phyloP scores from a whole-genome alignment of 2,329 filamentous ascomycete species.

The Epichloe hybrida region DNA sequence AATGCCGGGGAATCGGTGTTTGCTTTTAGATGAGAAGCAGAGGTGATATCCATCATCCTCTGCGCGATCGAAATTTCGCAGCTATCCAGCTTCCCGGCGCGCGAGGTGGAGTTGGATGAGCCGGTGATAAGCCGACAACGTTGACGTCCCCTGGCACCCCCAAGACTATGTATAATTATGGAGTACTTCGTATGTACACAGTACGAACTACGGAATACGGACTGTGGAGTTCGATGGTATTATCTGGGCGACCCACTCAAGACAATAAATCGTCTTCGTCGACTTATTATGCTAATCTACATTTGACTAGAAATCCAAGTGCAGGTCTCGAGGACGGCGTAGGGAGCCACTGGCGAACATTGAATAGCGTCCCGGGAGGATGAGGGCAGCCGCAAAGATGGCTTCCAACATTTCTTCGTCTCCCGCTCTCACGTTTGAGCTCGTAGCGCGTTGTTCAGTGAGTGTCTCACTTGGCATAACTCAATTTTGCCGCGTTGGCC shows the following conservation, averaged over 20 bases:
- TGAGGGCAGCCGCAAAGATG: conserved; percentile 29
- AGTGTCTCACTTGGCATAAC: conserved; percentile 17
- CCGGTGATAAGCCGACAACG: conserved; percentile 16
- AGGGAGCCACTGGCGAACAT: background rate
- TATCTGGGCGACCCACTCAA: background rate
- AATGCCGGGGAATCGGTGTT: conserved; percentile 12
- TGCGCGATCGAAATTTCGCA: conserved; percentile 17
- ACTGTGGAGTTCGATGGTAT: too few relatives aligned
- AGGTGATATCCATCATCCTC: background rate
- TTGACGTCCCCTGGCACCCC: background rate
- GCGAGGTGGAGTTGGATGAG: conserved; percentile 8
- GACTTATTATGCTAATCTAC: conserved; percentile 1
- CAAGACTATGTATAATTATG: too few relatives aligned
- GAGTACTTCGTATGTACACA: too few relatives aligned
- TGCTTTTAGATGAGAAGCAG: conserved; percentile 2
- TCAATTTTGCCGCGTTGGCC: background rate
- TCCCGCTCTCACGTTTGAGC: conserved; percentile 63
- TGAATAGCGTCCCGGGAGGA: conserved; percentile 4
- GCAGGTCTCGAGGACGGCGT: background rate
- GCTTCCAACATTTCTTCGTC: conserved; percentile 38
- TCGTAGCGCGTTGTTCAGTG: conserved; percentile 70
- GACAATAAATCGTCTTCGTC: background rate
- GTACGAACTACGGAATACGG: too few relatives aligned
- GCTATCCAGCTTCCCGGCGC: background rate
- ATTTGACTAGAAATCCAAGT: conserved; percentile 5